Percentiles rank a stretch among this genome's conserved stretches.
Evolutionary conservation across 805 yeast genomes (phyloP).

Genomic region (Novakomyces olei): DNA sequence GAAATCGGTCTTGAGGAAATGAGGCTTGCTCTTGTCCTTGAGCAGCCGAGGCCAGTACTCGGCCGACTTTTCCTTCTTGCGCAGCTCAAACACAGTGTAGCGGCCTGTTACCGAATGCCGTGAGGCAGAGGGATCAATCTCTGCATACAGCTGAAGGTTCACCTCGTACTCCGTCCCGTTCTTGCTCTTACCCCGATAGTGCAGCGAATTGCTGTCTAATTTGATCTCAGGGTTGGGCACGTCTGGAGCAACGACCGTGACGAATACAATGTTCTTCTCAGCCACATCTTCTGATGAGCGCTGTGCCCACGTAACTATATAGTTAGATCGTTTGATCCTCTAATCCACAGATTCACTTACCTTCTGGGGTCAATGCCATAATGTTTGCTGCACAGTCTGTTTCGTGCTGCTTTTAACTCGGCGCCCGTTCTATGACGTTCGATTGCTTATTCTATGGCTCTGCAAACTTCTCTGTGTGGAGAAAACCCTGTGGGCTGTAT

Average conservation of each 20-base stretch:
- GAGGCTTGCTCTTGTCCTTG: conserved; percentile 60
- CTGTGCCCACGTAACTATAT: conserved; percentile 79
- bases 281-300: conserved; percentile 60
- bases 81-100: conserved; percentile 37
- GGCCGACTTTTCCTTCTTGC: conserved; percentile 42
- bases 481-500: too few relatives aligned
- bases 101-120: conserved; percentile 38
- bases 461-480: too few relatives aligned
- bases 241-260: conserved; percentile 57
- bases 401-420: too few relatives aligned
- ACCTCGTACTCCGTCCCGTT: conserved; percentile 30
- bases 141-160: conserved; percentile 52
- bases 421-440: too few relatives aligned
- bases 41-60: conserved; percentile 94
- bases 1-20: conserved; percentile 77
- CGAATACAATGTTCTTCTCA: conserved; percentile 48
- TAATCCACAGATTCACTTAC: too few relatives aligned
- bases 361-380: too few relatives aligned
- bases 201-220: conserved; percentile 33
- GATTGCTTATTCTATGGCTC: too few relatives aligned
- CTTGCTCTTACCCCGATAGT: conserved; percentile 31
- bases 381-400: too few relatives aligned
- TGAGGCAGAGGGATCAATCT: conserved; percentile 46
- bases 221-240: conserved; percentile 39
- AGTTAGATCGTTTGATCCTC: too few relatives aligned